Conservation (phyloP, 108 stramenopile genomes). For the Cyclostephanos tholiformis region DNA sequence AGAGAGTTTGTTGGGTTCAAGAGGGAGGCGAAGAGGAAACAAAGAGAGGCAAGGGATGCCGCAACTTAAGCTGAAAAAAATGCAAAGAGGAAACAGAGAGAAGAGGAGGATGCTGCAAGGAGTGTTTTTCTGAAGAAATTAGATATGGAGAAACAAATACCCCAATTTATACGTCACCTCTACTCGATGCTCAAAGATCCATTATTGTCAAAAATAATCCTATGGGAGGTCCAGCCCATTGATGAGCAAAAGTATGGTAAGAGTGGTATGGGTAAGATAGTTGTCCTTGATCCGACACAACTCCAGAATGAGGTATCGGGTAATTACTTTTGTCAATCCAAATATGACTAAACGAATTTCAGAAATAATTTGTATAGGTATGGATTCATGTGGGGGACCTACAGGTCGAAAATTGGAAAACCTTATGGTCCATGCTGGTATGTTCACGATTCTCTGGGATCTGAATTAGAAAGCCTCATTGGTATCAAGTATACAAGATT, state of each 20-base stretch:
- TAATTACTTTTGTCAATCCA: slow-evolving; percentile 57
- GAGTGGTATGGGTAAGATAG: slow-evolving; percentile 40
- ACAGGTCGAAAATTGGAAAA: slow-evolving; percentile 48
- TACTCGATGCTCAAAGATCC: slow-evolving; percentile 51
- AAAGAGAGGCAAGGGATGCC: too few relatives aligned
- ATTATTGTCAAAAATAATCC: slow-evolving; percentile 26
- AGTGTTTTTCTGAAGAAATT: too few relatives aligned
- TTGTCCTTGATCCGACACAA: slow-evolving; percentile 43
- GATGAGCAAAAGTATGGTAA: slow-evolving; percentile 24
- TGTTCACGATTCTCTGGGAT: slow-evolving; percentile 41
- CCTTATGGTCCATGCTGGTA: slow-evolving; percentile 52
- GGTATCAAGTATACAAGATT: too few relatives aligned
- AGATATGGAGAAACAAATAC: too few relatives aligned
- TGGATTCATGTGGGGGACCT: slow-evolving; percentile 56
- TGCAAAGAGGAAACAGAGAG: too few relatives aligned
- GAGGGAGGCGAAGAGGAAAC: too few relatives aligned
- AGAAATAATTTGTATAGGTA: slow-evolving; percentile 60
- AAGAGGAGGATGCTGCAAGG: too few relatives aligned
- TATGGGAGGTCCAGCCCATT: slow-evolving; percentile 34
- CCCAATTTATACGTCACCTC: slow-evolving; percentile 59
- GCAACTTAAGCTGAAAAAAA: too few relatives aligned
- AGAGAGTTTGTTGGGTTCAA: too few relatives aligned
- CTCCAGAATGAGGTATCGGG: slow-evolving; percentile 46
- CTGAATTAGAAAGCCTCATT: slow-evolving; percentile 33
- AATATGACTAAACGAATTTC: slow-evolving; percentile 53